phyloP scores from a whole-genome alignment of 2,329 filamentous ascomycete species.

The Trichocomaceae sp. region DNA sequence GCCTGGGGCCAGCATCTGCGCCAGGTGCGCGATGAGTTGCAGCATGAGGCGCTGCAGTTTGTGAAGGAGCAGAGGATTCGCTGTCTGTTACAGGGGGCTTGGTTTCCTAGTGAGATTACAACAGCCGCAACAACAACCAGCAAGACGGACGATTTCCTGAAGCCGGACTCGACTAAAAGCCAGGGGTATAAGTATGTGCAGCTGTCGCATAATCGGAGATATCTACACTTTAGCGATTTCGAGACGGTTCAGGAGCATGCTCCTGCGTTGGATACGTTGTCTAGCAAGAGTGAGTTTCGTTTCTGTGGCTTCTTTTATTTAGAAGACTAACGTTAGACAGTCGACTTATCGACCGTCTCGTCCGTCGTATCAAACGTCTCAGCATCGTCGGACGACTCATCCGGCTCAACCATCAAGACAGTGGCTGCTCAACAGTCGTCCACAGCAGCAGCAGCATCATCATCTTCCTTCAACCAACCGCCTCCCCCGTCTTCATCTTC shows the following conservation, averaged over 20 bases:
- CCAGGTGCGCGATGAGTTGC: conserved; percentile 85
- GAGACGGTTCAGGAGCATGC: conserved; percentile 56
- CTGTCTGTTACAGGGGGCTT: conserved; percentile 79
- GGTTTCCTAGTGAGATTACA: conserved; percentile 62
- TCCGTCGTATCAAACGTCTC: conserved; percentile 93
- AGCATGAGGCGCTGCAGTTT: conserved; percentile 87
- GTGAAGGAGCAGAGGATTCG: conserved; percentile 94
- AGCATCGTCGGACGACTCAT: conserved; percentile 49
- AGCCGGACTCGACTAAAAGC: conserved; percentile 37
- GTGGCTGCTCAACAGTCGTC: conserved; percentile 23
- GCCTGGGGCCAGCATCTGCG: conserved; percentile 86
- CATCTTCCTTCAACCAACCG: neutral
- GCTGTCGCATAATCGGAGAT: conserved; percentile 84
- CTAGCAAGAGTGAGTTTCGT: conserved; percentile 63
- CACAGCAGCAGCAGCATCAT: no score
- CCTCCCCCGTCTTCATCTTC: neutral
- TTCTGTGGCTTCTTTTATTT: neutral
- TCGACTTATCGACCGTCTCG: conserved; percentile 80
- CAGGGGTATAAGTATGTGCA: conserved; percentile 74
- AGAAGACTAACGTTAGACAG: conserved; percentile 25
- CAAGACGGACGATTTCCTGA: conserved; percentile 42
- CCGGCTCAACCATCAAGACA: conserved; percentile 43
- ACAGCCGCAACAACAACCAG: conserved; percentile 23
- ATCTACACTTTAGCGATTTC: conserved; percentile 86
- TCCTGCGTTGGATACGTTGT: conserved; percentile 65